Conservation (phyloP, 2,329 filamentous ascomycete genomes). For the Arthrobotrys musiformis region DNA sequence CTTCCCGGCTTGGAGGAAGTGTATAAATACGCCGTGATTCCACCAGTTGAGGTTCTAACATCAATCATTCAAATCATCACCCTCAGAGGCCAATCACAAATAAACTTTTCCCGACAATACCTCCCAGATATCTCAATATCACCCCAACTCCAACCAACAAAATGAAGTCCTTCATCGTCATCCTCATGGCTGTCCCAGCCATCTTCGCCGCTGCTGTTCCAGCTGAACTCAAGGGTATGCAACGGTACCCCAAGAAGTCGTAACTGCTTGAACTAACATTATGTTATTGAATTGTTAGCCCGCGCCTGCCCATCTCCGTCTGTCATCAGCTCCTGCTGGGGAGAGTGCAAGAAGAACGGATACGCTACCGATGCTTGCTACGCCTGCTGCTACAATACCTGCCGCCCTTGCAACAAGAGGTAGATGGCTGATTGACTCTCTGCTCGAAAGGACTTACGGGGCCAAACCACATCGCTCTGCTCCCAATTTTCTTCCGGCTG, state of each 20-base stretch:
- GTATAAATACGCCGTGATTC: slow-evolving; percentile 15
- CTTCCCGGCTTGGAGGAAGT: background rate
- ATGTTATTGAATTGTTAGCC: background rate
- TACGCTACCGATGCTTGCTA: slow-evolving; percentile 25
- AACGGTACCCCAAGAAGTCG: background rate
- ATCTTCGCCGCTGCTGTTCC: slow-evolving; percentile 42
- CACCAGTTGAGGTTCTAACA: background rate
- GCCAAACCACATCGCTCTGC: no score
- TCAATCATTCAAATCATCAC: background rate
- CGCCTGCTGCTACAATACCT: slow-evolving; percentile 41
- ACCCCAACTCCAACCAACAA: background rate
- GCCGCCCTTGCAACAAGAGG: slow-evolving; percentile 33
- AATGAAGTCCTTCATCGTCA: slow-evolving; percentile 45
- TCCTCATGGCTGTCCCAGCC: slow-evolving; percentile 19
- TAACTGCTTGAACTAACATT: background rate
- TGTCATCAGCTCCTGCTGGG: slow-evolving; percentile 28
- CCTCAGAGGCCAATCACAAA: background rate
- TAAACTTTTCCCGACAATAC: background rate
- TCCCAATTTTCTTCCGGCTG: background rate
- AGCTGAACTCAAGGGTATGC: slow-evolving; percentile 11
- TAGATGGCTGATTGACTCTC: background rate
- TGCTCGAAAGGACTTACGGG: background rate
- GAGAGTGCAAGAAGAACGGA: slow-evolving; percentile 33
- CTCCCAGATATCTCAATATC: background rate
- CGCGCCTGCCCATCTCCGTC: slow-evolving; percentile 27